Percentiles rank a stretch among this genome's conserved stretches.
Evolutionary conservation across 352 stramenopile species (phyloP).

Genomic region (Phytopythium delawarense): DNA sequence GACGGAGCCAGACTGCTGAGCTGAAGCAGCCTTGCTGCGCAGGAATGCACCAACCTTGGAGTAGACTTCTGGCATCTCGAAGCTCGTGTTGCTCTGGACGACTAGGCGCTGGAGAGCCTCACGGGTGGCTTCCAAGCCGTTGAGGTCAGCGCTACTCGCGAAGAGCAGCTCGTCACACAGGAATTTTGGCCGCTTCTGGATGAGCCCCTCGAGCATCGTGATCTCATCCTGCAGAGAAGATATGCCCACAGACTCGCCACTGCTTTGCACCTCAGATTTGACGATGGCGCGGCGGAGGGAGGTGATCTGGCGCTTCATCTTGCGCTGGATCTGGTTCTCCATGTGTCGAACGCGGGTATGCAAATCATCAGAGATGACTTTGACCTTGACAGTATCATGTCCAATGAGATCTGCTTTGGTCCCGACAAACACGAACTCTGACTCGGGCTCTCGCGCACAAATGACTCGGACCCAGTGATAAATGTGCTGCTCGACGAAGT

Average conservation of each 20-base stretch:
- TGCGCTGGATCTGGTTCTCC: no score
- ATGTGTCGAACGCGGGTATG: no score
- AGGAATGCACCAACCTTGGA: not conserved
- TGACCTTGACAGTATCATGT: not conserved
- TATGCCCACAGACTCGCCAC: no score
- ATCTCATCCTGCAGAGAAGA: not conserved
- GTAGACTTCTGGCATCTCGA: not conserved
- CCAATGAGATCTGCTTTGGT: not conserved
- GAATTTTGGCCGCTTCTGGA: not conserved
- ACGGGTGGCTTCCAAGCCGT: not conserved
- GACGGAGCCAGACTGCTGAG: no score
- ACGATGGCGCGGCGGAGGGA: no score
- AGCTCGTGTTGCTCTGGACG: not conserved
- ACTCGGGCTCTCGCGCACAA: not conserved
- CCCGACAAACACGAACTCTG: not conserved
- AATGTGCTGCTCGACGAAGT: constrained; percentile 14
- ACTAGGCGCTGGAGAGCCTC: not conserved
- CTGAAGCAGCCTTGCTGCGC: not conserved
- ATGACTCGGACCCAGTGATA: constrained; percentile 9
- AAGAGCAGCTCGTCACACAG: not conserved
- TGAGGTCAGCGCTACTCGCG: not conserved
- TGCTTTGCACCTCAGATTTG: no score
- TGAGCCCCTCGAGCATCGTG: not conserved
- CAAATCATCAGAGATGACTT: not conserved
- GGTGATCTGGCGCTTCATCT: no score